Base-by-base conservation (phyloP, 768 basidiomycete species). In the Podaxis sp. region DNA sequence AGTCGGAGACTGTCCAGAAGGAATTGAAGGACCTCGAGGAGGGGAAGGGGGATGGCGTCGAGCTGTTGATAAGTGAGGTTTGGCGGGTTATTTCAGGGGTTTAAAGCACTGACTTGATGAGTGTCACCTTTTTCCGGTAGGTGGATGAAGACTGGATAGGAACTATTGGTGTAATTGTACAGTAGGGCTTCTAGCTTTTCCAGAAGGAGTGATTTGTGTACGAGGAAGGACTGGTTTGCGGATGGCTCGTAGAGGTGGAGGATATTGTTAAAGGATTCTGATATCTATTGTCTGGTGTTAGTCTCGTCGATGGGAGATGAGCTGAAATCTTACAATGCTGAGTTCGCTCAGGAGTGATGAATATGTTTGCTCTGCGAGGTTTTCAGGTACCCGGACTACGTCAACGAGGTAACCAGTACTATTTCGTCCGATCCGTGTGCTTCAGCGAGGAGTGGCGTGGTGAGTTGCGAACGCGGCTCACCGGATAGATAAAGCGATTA, bases 211-310 rank as follows among this genome's bases (percentile, higher is more conserved):
- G 58, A 57, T 28, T 66, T 60, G 66, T 87, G 86, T 33, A 87
- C 77, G 62, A 88, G 76, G 70, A 88, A 86, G 2, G 83, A 81
- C 66, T 88, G 87, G 13, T 76, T 72, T 3, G 82, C 78, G 36
- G 66, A 55, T 11, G 77, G 63, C 28, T 87, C 84, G 51, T 81
- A 77, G 50, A 85, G 63, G 65, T 84, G 76, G 37, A 77, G 60
- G 30, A 88, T 71, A 40, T 72, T 59, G 10, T 68, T 41, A 70
- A 88, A 88, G 17, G 65, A 49, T 7, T 68, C 44, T 36, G 61
- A 56, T 20, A 40, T 40, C 61, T 62, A 33, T n/a, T 22, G n/a
- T 11, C 22, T 13, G 26, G 26, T 24, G 10, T 12, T 22, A 6
- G 17, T 24, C 13, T 40, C 12, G 8, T 26, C 2, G 51, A 13